These are phyloP conservation scores for Gloeopeniophorella convolvens DNA, from an alignment of 768 basidiomycete genomes.

Conservation along the genomic window DNA sequence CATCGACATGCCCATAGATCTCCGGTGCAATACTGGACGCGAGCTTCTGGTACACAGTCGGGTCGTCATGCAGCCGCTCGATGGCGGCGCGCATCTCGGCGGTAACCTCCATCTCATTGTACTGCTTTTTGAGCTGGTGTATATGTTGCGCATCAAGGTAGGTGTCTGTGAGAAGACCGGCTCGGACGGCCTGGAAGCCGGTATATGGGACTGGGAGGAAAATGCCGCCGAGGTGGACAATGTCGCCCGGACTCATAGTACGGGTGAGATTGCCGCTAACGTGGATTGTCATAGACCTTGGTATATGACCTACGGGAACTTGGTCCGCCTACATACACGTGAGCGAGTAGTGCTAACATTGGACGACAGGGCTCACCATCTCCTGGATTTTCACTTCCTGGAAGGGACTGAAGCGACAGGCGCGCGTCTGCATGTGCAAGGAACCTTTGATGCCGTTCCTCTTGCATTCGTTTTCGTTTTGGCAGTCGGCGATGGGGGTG, in stretches of 20 bases:
- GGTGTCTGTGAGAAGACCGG: slow-evolving; percentile 94
- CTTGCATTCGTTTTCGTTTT: slow-evolving; percentile 78
- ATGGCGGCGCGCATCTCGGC: slow-evolving; percentile 72
- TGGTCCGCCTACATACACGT: slow-evolving; percentile 74
- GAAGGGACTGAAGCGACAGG: slow-evolving; percentile 95
- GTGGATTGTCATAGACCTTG: slow-evolving; percentile 97
- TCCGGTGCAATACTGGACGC: slow-evolving; percentile 96
- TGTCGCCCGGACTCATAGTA: slow-evolving; percentile 90
- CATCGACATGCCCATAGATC: slow-evolving; percentile 95
- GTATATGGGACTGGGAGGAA: slow-evolving; percentile 98
- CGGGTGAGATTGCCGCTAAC: slow-evolving; percentile 87
- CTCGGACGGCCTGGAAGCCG: slow-evolving; percentile 93
- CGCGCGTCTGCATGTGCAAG: slow-evolving; percentile 97
- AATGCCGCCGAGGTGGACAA: slow-evolving; percentile 91
- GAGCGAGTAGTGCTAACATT: slow-evolving; percentile 2
- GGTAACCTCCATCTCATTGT: slow-evolving; percentile 89
- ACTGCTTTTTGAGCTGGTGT: slow-evolving; percentile 95
- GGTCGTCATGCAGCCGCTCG: slow-evolving; percentile 61
- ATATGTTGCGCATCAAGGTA: slow-evolving; percentile 91
- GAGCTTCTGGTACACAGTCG: slow-evolving; percentile 78
- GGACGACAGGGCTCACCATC: too few species aligned
- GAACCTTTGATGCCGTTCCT: slow-evolving; percentile 85
- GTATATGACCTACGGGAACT: slow-evolving; percentile 99
- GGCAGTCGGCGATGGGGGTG: slow-evolving; percentile 81
- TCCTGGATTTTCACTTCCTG: slow-evolving; percentile 99